Conservation (phyloP, 495 filamentous ascomycete species). For the Astrothelium macrocarpum region DNA sequence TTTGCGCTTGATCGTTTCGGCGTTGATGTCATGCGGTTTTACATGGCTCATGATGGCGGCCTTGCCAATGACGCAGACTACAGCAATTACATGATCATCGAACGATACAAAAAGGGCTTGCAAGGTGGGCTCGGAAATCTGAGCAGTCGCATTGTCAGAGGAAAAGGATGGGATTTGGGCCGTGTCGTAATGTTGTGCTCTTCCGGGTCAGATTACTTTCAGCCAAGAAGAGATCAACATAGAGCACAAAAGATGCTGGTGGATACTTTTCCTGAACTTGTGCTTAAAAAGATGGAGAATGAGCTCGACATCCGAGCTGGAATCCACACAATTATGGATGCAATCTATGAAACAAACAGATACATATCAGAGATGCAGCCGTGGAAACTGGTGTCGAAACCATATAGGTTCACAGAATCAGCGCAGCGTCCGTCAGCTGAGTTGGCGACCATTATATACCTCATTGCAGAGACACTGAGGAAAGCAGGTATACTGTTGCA, state of each 20-base stretch:
- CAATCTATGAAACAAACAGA: constrained; percentile 55
- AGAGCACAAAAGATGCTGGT: neutral
- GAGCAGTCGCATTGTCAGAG: constrained; percentile 54
- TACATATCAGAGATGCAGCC: constrained; percentile 53
- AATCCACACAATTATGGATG: constrained; percentile 56
- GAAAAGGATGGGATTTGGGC: constrained; percentile 56
- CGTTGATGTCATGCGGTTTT: constrained; percentile 79
- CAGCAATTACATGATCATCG: constrained; percentile 63
- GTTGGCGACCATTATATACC: constrained; percentile 47
- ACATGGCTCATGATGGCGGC: constrained; percentile 67
- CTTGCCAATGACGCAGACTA: constrained; percentile 73
- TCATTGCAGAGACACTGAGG: constrained; percentile 67
- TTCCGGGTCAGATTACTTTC: neutral
- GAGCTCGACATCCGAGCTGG: constrained; percentile 48
- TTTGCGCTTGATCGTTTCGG: constrained; percentile 85
- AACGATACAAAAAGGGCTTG: constrained; percentile 68
- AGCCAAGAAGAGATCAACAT: neutral
- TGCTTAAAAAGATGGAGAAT: neutral
- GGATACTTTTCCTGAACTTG: neutral
- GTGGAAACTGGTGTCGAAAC: constrained; percentile 37
- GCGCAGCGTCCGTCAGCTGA: neutral
- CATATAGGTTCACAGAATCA: constrained; percentile 6
- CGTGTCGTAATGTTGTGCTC: constrained; percentile 41
- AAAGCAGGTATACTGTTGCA: constrained; percentile 77
- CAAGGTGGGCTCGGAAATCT: constrained; percentile 72